A percentile compares a stretch with the other conserved stretches of the same genome.
phyloP scores from a whole-genome alignment of 345 rosid species.

The Dovyalis caffra region DNA sequence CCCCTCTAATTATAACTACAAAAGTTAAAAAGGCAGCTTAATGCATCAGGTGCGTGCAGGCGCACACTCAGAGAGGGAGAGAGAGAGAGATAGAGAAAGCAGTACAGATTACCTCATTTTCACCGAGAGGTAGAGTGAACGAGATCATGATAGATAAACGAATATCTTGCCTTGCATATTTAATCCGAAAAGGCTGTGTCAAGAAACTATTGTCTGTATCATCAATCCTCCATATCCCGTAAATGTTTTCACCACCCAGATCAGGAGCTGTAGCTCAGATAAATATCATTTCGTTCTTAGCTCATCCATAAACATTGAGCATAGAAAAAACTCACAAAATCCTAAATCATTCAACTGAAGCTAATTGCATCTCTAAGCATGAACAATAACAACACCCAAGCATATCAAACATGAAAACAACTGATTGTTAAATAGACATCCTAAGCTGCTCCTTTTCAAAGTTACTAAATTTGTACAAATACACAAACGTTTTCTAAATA shows the following conservation, averaged over 20 bases:
- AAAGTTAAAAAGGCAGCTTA: background rate
- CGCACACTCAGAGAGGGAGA: no score
- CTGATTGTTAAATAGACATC: background rate
- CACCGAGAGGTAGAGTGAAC: slow-evolving; percentile 55
- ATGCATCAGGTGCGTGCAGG: background rate
- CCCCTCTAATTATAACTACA: background rate
- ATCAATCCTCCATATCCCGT: slow-evolving; percentile 84
- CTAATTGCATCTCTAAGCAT: background rate
- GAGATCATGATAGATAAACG: slow-evolving; percentile 73
- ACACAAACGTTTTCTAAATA: background rate
- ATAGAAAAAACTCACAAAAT: background rate
- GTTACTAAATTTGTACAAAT: background rate
- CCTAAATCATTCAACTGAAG: background rate
- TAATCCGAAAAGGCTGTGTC: slow-evolving; percentile 84
- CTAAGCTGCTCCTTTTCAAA: background rate
- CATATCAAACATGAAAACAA: background rate
- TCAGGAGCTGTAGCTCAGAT: slow-evolving; percentile 55
- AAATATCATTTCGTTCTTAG: slow-evolving; percentile 1
- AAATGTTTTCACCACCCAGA: slow-evolving; percentile 47
- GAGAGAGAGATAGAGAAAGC: background rate
- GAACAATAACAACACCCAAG: background rate
- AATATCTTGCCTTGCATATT: slow-evolving; percentile 92
- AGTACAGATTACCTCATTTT: slow-evolving; percentile 50
- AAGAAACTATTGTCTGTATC: slow-evolving; percentile 80
- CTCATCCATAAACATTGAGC: background rate